Evolutionary conservation across 768 basidiomycete species (phyloP), one percentile per base, ranked within the genome.

Genomic region (Pleurotus platypus): DNA sequence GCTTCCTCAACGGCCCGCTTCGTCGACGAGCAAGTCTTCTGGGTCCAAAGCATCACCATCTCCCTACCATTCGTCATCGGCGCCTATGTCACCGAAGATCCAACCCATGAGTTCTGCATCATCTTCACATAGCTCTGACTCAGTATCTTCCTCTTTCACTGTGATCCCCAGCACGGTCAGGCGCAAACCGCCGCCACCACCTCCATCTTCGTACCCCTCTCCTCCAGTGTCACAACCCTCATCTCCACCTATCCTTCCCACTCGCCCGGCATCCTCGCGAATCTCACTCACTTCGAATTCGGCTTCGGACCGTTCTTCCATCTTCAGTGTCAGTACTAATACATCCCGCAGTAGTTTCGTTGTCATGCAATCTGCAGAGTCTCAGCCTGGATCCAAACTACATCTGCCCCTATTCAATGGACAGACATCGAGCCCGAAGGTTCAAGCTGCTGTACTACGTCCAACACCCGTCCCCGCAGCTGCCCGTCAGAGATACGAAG

Each of bases 381-480:
- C 57, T 57, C 56, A 57, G 39, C 57, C 61, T 16, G 48, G 58
- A 9, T 56, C 42, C 49, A 61, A 49, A 57, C n/a, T 56, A 61
- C 58, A 58, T 53, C 56, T 56, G 55, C 27, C 59, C 46, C 46
- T 51, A 61, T 43, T 30, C 15, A 37, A 39, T 20, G 39, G 51
- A 5, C 51, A 47, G 58, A 27, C 46, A 46, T 24, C 59, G 39
- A 53, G 59, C 50, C 58, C 66, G 26, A 72, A 74, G 62, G 60
- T 71, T 58, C 62, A 75, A n/a, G 51, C 51, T 9, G 51, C 70
- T 54, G 70, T 77, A 26, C 55, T 67, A 39, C 82, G 89, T 2
- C 82, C 84, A 0, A 83, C 89, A 0, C 90, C 89, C 2, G 77
- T 90, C 2, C 90, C 90, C 1, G 69, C 80, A 5, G 74, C 81